A percentile compares a stretch with the other conserved stretches of the same genome.
These are phyloP conservation scores for Sugiyamaella sp. DNA, from an alignment of 1,139 yeast species.

Conservation along the genomic window DNA sequence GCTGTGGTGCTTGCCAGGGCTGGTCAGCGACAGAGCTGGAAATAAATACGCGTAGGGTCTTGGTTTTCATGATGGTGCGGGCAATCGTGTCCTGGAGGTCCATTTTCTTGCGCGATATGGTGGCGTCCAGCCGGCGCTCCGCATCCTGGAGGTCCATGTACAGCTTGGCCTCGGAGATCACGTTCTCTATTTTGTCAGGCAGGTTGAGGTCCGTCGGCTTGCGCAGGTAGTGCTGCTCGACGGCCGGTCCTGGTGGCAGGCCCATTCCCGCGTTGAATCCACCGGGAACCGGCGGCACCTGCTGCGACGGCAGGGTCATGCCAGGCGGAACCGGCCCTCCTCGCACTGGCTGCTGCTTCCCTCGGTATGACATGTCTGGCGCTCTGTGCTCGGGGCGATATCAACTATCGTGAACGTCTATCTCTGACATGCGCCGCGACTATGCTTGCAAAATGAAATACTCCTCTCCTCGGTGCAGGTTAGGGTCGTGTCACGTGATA, in stretches of 20 bases:
- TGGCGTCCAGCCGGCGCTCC: conserved; percentile 77
- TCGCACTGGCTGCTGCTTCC: conserved; percentile 7
- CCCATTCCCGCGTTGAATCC: conserved; percentile 3
- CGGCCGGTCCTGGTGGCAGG: conserved; percentile 7
- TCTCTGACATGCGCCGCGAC: too few species aligned
- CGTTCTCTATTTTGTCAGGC: conserved; percentile 59
- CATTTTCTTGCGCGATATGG: conserved; percentile 77
- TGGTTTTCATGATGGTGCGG: conserved; percentile 49
- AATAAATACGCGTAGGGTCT: conserved; percentile 73
- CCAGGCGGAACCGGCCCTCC: conserved; percentile 1
- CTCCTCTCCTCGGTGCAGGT: too few species aligned
- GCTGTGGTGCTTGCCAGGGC: conserved; percentile 70
- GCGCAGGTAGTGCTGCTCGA: conserved; percentile 15
- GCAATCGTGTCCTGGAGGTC: conserved; percentile 76
- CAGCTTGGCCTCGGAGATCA: conserved; percentile 73
- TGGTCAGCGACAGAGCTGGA: conserved; percentile 85
- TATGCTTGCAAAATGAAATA: too few species aligned
- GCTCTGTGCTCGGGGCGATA: too few species aligned
- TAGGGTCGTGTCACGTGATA: too few species aligned
- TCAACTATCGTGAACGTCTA: too few species aligned
- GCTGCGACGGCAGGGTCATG: conserved; percentile 1
- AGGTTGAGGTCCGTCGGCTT: conserved; percentile 76
- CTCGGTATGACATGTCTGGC: conserved; percentile 13
- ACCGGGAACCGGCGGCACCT: neutral
- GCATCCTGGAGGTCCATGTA: conserved; percentile 74